These are phyloP conservation scores for Scheffersomyces segobiensis DNA, from an alignment of 1,139 yeast species.

Conservation along the genomic window DNA sequence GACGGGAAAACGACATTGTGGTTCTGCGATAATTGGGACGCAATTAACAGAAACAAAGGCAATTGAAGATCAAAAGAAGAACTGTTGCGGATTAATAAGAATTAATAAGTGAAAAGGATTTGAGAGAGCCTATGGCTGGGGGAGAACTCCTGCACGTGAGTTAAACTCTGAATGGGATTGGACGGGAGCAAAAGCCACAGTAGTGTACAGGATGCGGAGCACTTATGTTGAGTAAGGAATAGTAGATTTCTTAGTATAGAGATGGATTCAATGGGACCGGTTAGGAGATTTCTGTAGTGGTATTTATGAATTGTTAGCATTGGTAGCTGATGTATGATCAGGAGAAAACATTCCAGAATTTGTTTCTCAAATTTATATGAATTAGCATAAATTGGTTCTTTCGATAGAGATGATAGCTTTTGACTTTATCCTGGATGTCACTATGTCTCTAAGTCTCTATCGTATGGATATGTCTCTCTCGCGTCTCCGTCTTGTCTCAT, in stretches of 20 bases:
- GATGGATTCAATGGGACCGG: neutral
- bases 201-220: neutral
- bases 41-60: neutral
- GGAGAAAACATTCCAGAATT: too few species aligned
- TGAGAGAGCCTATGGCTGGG: neutral
- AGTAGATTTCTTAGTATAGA: neutral
- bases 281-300: too few species aligned
- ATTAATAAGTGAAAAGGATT: neutral
- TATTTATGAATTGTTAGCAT: too few species aligned
- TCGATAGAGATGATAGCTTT: too few species aligned
- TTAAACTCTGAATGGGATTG: neutral
- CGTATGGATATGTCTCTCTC: neutral
- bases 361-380: too few species aligned
- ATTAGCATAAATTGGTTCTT: too few species aligned
- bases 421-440: too few species aligned
- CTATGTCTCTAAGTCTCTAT: neutral
- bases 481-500: neutral
- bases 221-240: neutral
- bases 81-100: neutral
- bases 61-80: constrained; percentile 2
- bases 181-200: neutral
- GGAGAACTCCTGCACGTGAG: neutral
- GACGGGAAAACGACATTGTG: constrained; percentile 17
- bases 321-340: too few species aligned
- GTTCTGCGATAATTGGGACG: neutral